Percentiles rank a stretch among this genome's conserved stretches.
Evolutionary conservation across 192 early-diverging fungal genomes (phyloP).

Genomic region (Pilaira anomala): DNA sequence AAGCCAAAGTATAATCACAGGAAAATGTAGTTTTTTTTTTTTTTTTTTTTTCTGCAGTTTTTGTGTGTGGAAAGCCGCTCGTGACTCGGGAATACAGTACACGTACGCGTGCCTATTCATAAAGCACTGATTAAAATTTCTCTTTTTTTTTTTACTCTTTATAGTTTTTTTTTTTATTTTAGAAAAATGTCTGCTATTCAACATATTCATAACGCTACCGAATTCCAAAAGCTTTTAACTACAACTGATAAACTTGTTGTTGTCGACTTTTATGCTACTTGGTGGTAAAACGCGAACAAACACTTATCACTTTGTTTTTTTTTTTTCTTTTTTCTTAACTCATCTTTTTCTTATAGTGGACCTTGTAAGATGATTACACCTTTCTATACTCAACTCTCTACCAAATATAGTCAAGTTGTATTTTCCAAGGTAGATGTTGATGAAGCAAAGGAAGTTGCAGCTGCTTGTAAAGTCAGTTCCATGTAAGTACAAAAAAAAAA

Average conservation of each 20-base stretch:
- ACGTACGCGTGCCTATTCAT: too few species aligned
- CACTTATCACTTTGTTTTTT: neutral
- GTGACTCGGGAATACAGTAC: too few species aligned
- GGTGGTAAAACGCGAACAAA: slow-evolving; percentile 22
- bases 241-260: slow-evolving; percentile 40
- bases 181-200: slow-evolving; percentile 19
- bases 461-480: slow-evolving; percentile 35
- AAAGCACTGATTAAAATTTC: too few species aligned
- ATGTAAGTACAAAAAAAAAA: slow-evolving; percentile 37
- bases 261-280: slow-evolving; percentile 53
- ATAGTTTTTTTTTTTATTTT: neutral
- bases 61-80: too few species aligned
- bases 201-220: slow-evolving; percentile 37
- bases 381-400: slow-evolving; percentile 45
- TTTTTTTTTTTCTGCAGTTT: too few species aligned
- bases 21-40: too few species aligned
- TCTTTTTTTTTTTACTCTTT: neutral
- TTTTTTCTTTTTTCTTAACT: neutral
- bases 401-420: slow-evolving; percentile 44
- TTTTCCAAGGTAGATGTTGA: slow-evolving; percentile 47
- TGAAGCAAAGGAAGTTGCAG: slow-evolving; percentile 31
- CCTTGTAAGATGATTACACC: slow-evolving; percentile 56
- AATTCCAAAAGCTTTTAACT: slow-evolving; percentile 28
- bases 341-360: slow-evolving; percentile 34
- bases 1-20: too few species aligned